Evolutionary conservation across 257 asterid species (phyloP).

Genomic region (Cruciata laevipes): DNA sequence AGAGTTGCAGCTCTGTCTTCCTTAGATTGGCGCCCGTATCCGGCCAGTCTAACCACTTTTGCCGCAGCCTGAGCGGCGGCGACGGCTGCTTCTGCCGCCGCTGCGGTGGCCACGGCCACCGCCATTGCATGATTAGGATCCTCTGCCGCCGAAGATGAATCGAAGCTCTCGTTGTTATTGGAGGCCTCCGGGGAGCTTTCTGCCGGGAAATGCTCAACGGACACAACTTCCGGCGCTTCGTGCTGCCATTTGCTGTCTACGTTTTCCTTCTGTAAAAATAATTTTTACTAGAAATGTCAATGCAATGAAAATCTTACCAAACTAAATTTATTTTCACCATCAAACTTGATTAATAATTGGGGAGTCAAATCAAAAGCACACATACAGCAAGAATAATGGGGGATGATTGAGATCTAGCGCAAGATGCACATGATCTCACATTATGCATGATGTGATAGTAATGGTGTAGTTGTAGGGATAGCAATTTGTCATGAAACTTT

Average conservation of each 20-base stretch:
- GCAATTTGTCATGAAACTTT: constrained; percentile 19
- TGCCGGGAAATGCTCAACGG: constrained; percentile 74
- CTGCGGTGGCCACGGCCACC: constrained; percentile 83
- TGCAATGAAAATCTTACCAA: background rate
- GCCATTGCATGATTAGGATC: constrained; percentile 60
- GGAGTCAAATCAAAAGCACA: background rate
- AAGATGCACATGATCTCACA: constrained; percentile 19
- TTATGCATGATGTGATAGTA: constrained; percentile 12
- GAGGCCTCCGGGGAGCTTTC: constrained; percentile 74
- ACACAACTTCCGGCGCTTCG: constrained; percentile 77
- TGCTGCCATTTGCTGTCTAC: constrained; percentile 52
- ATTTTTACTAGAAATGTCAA: background rate
- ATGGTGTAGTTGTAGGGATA: constrained; percentile 19
- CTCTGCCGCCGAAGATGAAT: constrained; percentile 45
- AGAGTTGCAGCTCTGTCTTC: constrained; percentile 72
- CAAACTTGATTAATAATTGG: background rate
- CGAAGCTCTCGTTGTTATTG: constrained; percentile 35
- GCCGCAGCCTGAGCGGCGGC: constrained; percentile 94
- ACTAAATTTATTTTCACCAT: background rate
- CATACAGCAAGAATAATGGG: background rate
- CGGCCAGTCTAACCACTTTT: constrained; percentile 67
- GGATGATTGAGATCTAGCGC: constrained; percentile 10
- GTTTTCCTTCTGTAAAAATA: constrained; percentile 43
- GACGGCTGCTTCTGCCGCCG: constrained; percentile 86
- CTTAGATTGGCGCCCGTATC: constrained; percentile 61